phyloP scores from a whole-genome alignment of 2,329 filamentous ascomycete species.

The Botrytis fragariae region DNA sequence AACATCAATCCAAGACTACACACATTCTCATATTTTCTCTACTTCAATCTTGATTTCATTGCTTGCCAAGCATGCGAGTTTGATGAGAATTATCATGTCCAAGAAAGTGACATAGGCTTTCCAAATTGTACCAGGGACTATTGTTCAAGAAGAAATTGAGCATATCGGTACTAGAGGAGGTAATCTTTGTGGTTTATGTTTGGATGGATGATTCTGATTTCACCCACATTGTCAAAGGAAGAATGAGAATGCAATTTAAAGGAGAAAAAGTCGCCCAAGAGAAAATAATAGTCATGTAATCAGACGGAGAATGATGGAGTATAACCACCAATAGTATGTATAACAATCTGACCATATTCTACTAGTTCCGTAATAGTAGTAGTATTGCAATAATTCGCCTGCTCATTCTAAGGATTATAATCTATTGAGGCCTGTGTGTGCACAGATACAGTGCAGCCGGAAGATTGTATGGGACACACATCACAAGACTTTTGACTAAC shows the following conservation, averaged over 20 bases:
- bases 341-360: background rate
- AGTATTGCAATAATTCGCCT: background rate
- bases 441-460: background rate
- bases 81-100: slow-evolving; percentile 41
- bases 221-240: background rate
- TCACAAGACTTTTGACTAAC: background rate
- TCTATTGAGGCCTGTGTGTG: background rate
- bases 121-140: no score
- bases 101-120: background rate
- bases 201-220: background rate
- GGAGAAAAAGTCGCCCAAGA: no score
- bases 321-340: no score
- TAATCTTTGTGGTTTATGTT: background rate
- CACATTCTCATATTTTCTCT: slow-evolving; percentile 91
- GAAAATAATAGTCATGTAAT: no score
- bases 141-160: no score
- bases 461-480: no score
- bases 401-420: background rate
- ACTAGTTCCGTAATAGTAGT: background rate
- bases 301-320: background rate
- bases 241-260: background rate
- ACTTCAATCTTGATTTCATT: slow-evolving; percentile 99
- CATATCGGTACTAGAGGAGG: no score
- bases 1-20: slow-evolving; percentile 76
- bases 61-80: slow-evolving; percentile 94